Percentiles rank a stretch among this genome's conserved stretches.
phyloP scores from a whole-genome alignment of 768 basidiomycete genomes.

The Rhizopogon vinicolor region DNA sequence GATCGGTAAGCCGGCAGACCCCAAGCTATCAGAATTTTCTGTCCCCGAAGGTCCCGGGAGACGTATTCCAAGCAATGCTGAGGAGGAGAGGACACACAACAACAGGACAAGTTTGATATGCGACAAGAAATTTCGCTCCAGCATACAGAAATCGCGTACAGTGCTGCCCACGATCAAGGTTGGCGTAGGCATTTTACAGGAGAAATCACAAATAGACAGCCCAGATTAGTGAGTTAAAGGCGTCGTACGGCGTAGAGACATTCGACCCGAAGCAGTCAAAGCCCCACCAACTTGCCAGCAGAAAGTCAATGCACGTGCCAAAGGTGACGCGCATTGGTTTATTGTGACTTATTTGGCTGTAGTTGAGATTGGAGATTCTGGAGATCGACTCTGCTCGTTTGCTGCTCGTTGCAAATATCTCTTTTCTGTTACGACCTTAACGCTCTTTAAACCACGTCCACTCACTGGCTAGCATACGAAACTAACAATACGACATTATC shows the following conservation, averaged over 20 bases:
- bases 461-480: slow-evolving; percentile 21
- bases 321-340: slow-evolving; percentile 18
- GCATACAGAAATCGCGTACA: slow-evolving; percentile 76
- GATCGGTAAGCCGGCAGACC: slow-evolving; percentile 38
- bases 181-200: slow-evolving; percentile 16
- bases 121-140: slow-evolving; percentile 70
- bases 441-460: slow-evolving; percentile 23
- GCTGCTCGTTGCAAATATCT: not conserved
- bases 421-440: slow-evolving; percentile 12
- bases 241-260: too few species aligned
- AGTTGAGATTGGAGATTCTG: slow-evolving; percentile 24
- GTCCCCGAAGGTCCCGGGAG: slow-evolving; percentile 38
- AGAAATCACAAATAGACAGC: not conserved
- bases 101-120: slow-evolving; percentile 65
- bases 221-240: too few species aligned
- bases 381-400: not conserved
- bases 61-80: slow-evolving; percentile 56
- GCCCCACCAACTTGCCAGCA: not conserved
- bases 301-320: slow-evolving; percentile 10
- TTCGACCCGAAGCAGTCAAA: not conserved
- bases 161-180: slow-evolving; percentile 50
- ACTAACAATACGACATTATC: slow-evolving; percentile 8
- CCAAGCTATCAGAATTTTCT: slow-evolving; percentile 16
- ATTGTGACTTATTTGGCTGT: slow-evolving; percentile 39
- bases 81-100: slow-evolving; percentile 58